Conservation (phyloP, 2,329 filamentous ascomycete species). For the Fusarium concolor region DNA sequence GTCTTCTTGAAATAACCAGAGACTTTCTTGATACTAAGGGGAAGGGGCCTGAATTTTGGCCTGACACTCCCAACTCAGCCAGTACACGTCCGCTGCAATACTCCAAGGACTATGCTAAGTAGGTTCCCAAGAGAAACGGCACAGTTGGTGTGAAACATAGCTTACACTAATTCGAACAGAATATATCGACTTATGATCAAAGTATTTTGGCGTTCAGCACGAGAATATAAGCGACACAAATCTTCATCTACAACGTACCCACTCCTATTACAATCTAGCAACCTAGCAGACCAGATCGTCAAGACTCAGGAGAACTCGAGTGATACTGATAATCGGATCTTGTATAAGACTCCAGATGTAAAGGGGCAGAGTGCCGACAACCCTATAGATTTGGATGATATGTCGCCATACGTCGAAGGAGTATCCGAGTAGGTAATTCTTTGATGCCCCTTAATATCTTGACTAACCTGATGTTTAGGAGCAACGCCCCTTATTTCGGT, state of each 20-base stretch:
- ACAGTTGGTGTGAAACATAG: too few relatives aligned
- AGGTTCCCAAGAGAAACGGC: background rate
- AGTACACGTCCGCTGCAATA: constrained; percentile 19
- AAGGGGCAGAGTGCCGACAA: constrained; percentile 7
- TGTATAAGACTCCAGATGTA: background rate
- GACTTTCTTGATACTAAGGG: constrained; percentile 28
- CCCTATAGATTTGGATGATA: constrained; percentile 22
- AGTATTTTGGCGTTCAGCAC: constrained; percentile 23
- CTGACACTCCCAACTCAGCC: background rate
- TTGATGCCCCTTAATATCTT: too few relatives aligned
- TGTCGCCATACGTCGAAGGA: too few relatives aligned
- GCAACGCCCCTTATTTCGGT: too few relatives aligned
- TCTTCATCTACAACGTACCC: background rate
- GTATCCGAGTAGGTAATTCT: too few relatives aligned
- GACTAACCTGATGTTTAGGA: too few relatives aligned
- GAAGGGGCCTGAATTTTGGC: constrained; percentile 38
- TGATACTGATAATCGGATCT: background rate
- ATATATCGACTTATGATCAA: constrained; percentile 26
- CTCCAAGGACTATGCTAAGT: constrained; percentile 21
- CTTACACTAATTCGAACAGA: background rate
- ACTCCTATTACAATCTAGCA: background rate
- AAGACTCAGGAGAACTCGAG: background rate
- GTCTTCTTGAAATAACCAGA: constrained; percentile 30
- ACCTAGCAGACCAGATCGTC: rapidly evolving
- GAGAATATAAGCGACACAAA: constrained; percentile 17